These are phyloP conservation scores for Aspergillus aculeatus DNA, from an alignment of 2,329 filamentous ascomycete genomes.

Conservation along the genomic window DNA sequence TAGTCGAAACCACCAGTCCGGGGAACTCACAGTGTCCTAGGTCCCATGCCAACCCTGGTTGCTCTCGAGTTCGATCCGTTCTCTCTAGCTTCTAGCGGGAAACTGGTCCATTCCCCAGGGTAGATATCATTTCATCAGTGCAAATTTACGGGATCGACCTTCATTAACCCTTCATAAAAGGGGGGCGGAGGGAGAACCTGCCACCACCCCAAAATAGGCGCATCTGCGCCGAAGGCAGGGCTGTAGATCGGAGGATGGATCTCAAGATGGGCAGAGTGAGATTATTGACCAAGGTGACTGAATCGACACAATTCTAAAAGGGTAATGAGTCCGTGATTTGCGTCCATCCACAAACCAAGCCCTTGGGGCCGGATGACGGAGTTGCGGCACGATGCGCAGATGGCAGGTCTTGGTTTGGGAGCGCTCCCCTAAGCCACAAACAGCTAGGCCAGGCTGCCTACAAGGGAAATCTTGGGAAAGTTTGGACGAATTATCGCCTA, in stretches of 20 bases:
- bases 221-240: background rate
- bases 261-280: background rate
- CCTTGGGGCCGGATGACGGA: conserved; percentile 20
- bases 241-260: background rate
- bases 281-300: background rate
- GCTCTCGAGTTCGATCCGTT: conserved; percentile 5
- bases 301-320: conserved; percentile 13
- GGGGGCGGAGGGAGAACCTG: background rate
- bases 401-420: conserved; percentile 18
- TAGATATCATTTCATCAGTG: background rate
- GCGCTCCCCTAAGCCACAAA: conserved; percentile 11
- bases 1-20: background rate
- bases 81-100: conserved; percentile 6
- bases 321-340: conserved; percentile 20
- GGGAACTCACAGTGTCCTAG: background rate
- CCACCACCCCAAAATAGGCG: background rate
- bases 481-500: conserved; percentile 14
- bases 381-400: conserved; percentile 11
- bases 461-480: conserved; percentile 17
- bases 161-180: background rate
- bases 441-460: conserved; percentile 15
- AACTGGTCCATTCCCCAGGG: background rate
- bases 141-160: background rate
- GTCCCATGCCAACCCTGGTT: conserved; percentile 4
- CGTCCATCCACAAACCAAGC: conserved; percentile 19